phyloP scores from a whole-genome alignment of 768 basidiomycete genomes.

The Lyophyllum atratum region DNA sequence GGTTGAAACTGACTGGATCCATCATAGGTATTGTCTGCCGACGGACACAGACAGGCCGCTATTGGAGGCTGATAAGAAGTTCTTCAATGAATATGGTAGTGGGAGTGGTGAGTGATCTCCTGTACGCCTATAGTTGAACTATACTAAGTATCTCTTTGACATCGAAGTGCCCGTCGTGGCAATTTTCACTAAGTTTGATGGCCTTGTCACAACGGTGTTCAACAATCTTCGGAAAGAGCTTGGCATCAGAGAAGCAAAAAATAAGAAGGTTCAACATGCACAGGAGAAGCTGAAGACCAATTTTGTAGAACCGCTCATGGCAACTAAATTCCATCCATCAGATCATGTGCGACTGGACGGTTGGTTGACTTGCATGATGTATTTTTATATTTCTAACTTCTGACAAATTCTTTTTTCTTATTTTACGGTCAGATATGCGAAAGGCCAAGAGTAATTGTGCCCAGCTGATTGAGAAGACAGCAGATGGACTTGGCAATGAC shows the following conservation, averaged over 20 bases:
- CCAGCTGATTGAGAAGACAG: conserved; percentile 7
- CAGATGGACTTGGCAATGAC: conserved; percentile 11
- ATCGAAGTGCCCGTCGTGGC: conserved; percentile 14
- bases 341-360: conserved; percentile 5
- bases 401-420: not conserved
- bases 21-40: conserved; percentile 16
- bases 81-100: conserved; percentile 15
- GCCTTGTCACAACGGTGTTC: conserved; percentile 6
- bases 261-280: too few species aligned
- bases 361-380: conserved; percentile 5
- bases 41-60: conserved; percentile 12
- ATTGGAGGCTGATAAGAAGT: conserved; percentile 8
- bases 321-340: conserved; percentile 10
- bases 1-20: not conserved
- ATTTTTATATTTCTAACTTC: not conserved
- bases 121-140: not conserved
- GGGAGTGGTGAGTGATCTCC: conserved; percentile 7
- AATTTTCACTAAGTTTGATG: conserved; percentile 17
- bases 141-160: not conserved
- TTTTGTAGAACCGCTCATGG: conserved; percentile 10
- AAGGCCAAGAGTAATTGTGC: not conserved
- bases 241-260: too few species aligned
- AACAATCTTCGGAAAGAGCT: too few species aligned
- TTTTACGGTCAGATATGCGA: too few species aligned
- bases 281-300: conserved; percentile 12